Evolutionary conservation across 192 early-diverging fungal species (phyloP).

Genomic region (Allomyces javanicus): DNA sequence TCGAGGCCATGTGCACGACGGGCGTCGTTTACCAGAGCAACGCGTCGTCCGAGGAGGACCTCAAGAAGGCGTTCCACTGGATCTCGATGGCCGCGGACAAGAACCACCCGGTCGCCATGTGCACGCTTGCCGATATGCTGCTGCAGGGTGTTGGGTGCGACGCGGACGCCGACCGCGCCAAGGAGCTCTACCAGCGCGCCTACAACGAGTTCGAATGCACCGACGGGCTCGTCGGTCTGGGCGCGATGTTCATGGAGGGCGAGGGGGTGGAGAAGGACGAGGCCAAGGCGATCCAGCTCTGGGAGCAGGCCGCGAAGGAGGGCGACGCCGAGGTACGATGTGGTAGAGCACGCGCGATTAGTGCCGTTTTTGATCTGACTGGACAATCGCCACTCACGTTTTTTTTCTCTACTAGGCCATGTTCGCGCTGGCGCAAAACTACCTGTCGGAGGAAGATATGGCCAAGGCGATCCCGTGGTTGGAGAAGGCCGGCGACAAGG

Average conservation of each 20-base stretch:
- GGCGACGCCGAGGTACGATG: no score
- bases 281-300: not conserved
- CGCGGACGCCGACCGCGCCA: not conserved
- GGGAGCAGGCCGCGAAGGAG: not conserved
- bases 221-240: not conserved
- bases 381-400: no score
- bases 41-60: not conserved
- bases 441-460: no score
- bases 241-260: not conserved
- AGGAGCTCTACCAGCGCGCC: not conserved
- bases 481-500: not conserved
- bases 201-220: not conserved
- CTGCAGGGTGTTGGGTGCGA: not conserved
- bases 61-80: not conserved
- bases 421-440: no score
- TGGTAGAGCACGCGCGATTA: no score
- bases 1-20: not conserved
- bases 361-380: no score
- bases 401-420: no score
- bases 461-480: not conserved
- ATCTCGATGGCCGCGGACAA: not conserved
- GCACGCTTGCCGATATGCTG: not conserved
- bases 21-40: not conserved
- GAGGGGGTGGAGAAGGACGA: not conserved
- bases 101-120: not conserved